These are phyloP conservation scores for Penicillium maclennaniae DNA, from an alignment of 495 filamentous ascomycete genomes.

Conservation along the genomic window DNA sequence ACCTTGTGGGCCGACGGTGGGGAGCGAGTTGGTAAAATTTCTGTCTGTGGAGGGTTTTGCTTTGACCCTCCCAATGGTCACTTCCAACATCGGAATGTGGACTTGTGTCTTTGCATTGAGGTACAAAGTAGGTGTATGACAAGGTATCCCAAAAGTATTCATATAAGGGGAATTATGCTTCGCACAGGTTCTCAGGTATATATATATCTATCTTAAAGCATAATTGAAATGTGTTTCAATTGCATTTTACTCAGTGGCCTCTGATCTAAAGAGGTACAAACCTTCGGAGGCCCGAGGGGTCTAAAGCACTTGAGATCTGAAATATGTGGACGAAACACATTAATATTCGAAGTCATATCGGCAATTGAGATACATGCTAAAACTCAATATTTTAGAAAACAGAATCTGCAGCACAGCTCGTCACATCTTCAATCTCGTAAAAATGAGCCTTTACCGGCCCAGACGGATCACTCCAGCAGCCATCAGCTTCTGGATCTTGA, in stretches of 20 bases:
- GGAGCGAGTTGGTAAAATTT: background rate
- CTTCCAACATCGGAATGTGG: too few species aligned
- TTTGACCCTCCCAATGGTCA: background rate
- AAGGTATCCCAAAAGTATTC: too few species aligned
- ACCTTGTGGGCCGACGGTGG: background rate
- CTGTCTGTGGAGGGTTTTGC: background rate
- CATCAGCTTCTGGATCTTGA: constrained; percentile 88
- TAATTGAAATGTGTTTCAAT: too few species aligned
- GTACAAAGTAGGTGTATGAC: too few species aligned
- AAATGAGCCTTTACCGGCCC: constrained; percentile 47
- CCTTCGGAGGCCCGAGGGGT: too few species aligned
- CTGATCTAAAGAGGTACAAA: too few species aligned
- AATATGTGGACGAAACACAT: background rate
- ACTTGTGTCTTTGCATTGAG: too few species aligned
- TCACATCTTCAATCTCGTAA: constrained; percentile 23
- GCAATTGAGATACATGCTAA: background rate
- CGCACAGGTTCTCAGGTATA: too few species aligned
- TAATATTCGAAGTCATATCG: background rate
- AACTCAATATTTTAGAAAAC: constrained; percentile 6
- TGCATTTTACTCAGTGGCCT: too few species aligned
- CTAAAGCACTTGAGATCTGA: too few species aligned
- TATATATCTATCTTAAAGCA: too few species aligned
- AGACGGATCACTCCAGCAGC: constrained; percentile 88
- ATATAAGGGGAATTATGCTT: too few species aligned
- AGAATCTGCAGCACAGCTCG: constrained; percentile 17